phyloP scores from a whole-genome alignment of 352 stramenopile genomes.

The Pythium insidiosum region DNA sequence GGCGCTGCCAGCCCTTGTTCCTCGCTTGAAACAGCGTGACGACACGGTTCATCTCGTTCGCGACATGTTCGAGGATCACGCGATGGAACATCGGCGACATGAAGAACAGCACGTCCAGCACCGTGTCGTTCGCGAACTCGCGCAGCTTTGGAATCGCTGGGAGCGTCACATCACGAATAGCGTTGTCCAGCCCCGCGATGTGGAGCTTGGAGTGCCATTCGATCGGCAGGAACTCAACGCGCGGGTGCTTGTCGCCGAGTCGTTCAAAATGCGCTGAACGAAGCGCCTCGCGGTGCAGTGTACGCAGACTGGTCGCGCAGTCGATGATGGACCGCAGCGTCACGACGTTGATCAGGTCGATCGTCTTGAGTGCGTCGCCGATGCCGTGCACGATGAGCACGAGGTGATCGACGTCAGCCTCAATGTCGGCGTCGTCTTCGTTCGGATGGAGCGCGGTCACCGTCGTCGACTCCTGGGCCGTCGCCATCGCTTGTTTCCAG shows the following conservation, averaged over 20 bases:
- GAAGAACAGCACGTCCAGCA: conserved; percentile 90
- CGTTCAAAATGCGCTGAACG: conserved; percentile 58
- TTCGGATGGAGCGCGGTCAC: conserved; percentile 11
- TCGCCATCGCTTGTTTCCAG: conserved; percentile 61
- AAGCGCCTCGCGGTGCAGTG: conserved; percentile 58
- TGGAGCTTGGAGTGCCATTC: conserved; percentile 86
- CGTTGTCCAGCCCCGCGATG: conserved; percentile 56
- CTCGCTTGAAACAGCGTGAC: conserved; percentile 64
- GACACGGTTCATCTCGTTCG: conserved; percentile 88
- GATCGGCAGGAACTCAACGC: conserved; percentile 76
- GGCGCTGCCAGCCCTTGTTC: conserved; percentile 30
- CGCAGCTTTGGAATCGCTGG: conserved; percentile 87
- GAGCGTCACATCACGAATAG: conserved; percentile 69
- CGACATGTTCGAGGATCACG: conserved; percentile 88
- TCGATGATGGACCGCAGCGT: conserved; percentile 79
- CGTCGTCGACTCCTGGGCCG: too few species aligned
- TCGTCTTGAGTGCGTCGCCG: conserved; percentile 82
- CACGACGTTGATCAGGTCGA: conserved; percentile 81
- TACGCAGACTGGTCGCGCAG: conserved; percentile 55
- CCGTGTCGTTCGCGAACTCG: conserved; percentile 90
- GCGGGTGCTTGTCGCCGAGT: conserved; percentile 26
- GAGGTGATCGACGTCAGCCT: conserved; percentile 76
- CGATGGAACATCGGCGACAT: conserved; percentile 90
- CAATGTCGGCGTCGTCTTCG: conserved; percentile 65
- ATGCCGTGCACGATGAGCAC: conserved; percentile 88